phyloP scores from a whole-genome alignment of 805 yeast species.

The Teunomyces atbi region DNA sequence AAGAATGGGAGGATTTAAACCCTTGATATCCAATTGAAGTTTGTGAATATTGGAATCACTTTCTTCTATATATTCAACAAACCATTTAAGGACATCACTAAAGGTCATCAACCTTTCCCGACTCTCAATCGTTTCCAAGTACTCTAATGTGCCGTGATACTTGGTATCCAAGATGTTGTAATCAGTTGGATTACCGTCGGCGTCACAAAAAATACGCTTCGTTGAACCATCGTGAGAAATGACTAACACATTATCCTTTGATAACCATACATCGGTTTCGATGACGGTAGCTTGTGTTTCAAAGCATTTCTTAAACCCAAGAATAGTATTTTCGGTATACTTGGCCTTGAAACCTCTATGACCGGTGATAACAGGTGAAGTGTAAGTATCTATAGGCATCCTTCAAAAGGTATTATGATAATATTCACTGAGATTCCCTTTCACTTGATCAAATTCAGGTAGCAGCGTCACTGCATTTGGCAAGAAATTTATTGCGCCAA shows the following conservation, averaged over 20 bases:
- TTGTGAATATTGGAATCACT: constrained; percentile 16
- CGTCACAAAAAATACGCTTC: constrained; percentile 34
- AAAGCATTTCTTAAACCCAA: constrained; percentile 37
- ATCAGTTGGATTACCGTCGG: constrained; percentile 34
- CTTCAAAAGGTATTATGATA: not conserved
- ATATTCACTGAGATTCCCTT: not conserved
- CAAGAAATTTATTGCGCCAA: not conserved
- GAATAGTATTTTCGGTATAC: constrained; percentile 39
- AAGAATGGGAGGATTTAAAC: constrained; percentile 35
- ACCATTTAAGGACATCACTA: constrained; percentile 33
- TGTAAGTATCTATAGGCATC: constrained; percentile 5
- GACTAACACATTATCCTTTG: constrained; percentile 36
- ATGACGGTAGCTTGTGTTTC: constrained; percentile 36
- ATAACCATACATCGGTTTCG: constrained; percentile 45
- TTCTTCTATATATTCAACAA: constrained; percentile 19
- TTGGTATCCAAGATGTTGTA: constrained; percentile 32
- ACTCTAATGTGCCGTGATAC: constrained; percentile 25
- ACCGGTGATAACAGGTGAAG: constrained; percentile 34
- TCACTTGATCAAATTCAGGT: not conserved
- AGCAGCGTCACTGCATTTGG: not conserved
- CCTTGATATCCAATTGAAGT: constrained; percentile 41
- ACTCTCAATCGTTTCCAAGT: constrained; percentile 29
- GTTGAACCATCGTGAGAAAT: constrained; percentile 42
- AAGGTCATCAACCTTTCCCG: constrained; percentile 35
- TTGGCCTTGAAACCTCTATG: constrained; percentile 44